phyloP scores from a whole-genome alignment of 2,329 filamentous ascomycete genomes.

The Colletotrichum phormii region DNA sequence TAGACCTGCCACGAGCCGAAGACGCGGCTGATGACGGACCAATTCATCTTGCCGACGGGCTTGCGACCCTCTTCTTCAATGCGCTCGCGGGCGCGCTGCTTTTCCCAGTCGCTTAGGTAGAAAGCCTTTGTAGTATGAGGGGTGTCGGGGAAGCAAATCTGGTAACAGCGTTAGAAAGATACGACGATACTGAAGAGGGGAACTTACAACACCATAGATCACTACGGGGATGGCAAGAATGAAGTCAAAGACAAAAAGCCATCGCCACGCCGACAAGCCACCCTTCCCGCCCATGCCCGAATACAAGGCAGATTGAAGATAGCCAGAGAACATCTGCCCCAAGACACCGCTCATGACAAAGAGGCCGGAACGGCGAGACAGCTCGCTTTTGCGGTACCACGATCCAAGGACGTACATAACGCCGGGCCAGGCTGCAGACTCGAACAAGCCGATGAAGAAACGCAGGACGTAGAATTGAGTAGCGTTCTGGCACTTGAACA shows the following conservation, averaged over 20 bases:
- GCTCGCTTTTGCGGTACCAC: conserved; percentile 70
- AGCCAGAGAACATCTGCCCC: conserved; percentile 51
- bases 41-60: conserved; percentile 50
- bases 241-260: conserved; percentile 54
- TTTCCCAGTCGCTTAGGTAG: conserved; percentile 65
- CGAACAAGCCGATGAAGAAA: conserved; percentile 66
- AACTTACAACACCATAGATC: conserved; percentile 45
- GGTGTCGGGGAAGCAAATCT: conserved; percentile 53
- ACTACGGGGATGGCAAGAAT: conserved; percentile 51
- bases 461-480: conserved; percentile 59
- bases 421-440: conserved; percentile 66
- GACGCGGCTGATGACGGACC: conserved; percentile 51
- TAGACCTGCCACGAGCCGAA: conserved; percentile 57
- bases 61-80: conserved; percentile 69
- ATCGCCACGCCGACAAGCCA: conserved; percentile 49
- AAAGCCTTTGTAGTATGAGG: conserved; percentile 55
- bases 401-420: conserved; percentile 65
- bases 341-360: conserved; percentile 70
- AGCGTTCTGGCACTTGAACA: conserved; percentile 52
- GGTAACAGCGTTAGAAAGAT: background rate
- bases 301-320: conserved; percentile 48
- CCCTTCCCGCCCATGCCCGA: conserved; percentile 47
- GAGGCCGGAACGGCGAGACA: conserved; percentile 66
- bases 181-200: background rate
- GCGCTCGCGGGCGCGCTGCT: conserved; percentile 72